phyloP scores from a whole-genome alignment of 164 flowering plant species.

The Nelumbo lutea region DNA sequence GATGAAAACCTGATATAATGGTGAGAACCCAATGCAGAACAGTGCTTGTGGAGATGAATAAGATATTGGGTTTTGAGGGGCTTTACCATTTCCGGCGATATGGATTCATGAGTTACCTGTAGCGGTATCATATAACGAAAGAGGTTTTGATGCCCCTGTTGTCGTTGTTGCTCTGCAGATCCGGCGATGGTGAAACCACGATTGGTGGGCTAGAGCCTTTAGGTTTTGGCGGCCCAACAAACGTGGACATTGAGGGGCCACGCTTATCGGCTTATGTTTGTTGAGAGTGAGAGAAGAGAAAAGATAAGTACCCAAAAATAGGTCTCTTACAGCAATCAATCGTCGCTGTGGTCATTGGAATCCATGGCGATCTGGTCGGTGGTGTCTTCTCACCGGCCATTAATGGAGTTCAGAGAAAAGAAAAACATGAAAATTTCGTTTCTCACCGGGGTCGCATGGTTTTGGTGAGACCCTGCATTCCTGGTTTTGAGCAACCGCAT shows the following conservation, averaged over 20 bases:
- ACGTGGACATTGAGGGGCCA: slow-evolving; percentile 19
- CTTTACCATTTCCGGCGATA: slow-evolving; percentile 29
- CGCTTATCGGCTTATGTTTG: not conserved
- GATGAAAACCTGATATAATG: slow-evolving; percentile 28
- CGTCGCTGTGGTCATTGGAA: too few species aligned
- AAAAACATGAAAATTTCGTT: too few species aligned
- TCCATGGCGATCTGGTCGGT: too few species aligned
- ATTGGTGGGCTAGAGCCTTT: not conserved
- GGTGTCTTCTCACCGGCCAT: too few species aligned
- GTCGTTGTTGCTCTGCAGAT: not conserved
- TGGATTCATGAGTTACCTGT: slow-evolving; percentile 12
- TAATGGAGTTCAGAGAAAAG: too few species aligned
- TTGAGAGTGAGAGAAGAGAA: too few species aligned
- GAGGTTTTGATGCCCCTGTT: not conserved
- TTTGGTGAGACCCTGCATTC: too few species aligned
- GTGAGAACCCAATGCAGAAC: slow-evolving; percentile 16
- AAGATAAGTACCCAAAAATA: too few species aligned
- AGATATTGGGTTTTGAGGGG: slow-evolving; percentile 23
- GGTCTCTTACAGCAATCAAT: too few species aligned
- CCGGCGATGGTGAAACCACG: not conserved
- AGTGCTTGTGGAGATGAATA: slow-evolving; percentile 12
- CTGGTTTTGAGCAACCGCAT: too few species aligned
- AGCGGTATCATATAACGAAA: slow-evolving; percentile 2
- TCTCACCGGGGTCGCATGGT: too few species aligned
- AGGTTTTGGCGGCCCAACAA: slow-evolving; percentile 4